Evolutionary conservation across 192 early-diverging fungal species (phyloP), one percentile per base, ranked within the genome.

Genomic region (Backusella sp.): DNA sequence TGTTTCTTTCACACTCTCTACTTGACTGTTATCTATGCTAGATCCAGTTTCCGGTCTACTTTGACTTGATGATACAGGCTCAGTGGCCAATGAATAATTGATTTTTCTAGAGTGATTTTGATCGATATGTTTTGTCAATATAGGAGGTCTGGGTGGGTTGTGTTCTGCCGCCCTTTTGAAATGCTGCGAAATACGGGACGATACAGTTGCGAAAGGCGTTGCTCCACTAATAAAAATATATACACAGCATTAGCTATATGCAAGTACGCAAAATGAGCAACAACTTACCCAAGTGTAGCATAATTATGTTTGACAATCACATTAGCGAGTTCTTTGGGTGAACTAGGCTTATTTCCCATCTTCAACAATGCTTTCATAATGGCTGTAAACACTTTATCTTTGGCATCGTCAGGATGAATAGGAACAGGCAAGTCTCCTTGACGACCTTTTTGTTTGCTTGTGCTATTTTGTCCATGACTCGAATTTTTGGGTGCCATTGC

Each of bases 191-290:
- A 96, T 96, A 42, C 94, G 88, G 42, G 94, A 96, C 12, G 94
- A 95, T 30, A 96, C 95, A 21, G 95, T 96, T 1, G 94, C 95
- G 83, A 92, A 94, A 28, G 95, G 94, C 21, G 95, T 96, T 41
- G 90, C 87, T 37, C 95, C 94, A 42, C 94, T 90, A 75, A 19
- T 11, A 28, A 46, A 37, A 32, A 41, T 3, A 39, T 3, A 39
- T 3, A 12, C 37, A 39, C 37, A 39, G 9, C 37, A 39, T 39
- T 39, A 39, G 37, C 9, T 39, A 23, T 23, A 12, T 17, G 26
- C 17, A 11, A 75, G 7, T 35, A 28, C 39, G 30, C 12, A 46
- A 72, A 79, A 75, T 42, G 69, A 71, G 76, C 36, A 76, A 3
- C 42, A 39, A 71, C 90, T 85, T 88, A 93, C 91, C 95, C 87